A percentile compares a stretch with the other conserved stretches of the same genome.
phyloP scores from a whole-genome alignment of 257 asterid species.

The Nicotiana sylvestris region DNA sequence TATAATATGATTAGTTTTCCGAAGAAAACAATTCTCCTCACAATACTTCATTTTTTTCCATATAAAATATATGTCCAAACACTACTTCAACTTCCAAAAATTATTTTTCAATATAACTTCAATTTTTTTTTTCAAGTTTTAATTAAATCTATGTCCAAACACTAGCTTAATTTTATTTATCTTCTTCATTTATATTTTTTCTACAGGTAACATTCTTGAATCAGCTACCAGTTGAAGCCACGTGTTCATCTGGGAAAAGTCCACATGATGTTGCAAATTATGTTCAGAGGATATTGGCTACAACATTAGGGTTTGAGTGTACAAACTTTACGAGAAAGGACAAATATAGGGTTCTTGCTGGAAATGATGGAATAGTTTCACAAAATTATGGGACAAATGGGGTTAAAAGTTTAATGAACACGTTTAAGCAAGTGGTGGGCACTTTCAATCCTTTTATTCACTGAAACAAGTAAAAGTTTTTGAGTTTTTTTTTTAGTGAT shows the following conservation, averaged over 20 bases:
- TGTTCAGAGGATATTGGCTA: constrained; percentile 77
- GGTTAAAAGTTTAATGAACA: constrained; percentile 12
- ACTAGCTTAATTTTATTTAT: not conserved
- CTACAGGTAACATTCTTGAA: constrained; percentile 48
- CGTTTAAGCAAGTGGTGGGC: constrained; percentile 43
- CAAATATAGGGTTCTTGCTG: constrained; percentile 86
- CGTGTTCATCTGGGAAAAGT: constrained; percentile 75
- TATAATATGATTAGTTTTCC: no score
- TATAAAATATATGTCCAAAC: no score
- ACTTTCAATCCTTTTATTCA: constrained; percentile 37
- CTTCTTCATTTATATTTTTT: not conserved
- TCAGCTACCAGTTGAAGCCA: constrained; percentile 78
- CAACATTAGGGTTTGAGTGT: constrained; percentile 90
- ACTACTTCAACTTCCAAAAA: no score
- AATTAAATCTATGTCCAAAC: no score
- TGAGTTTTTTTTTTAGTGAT: not conserved
- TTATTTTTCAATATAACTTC: no score
- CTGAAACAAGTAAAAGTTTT: not conserved
- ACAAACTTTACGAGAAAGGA: constrained; percentile 80
- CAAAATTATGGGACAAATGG: constrained; percentile 19
- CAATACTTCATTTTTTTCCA: no score
- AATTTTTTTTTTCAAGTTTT: no score
- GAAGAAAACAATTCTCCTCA: no score
- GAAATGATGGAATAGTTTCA: constrained; percentile 70
- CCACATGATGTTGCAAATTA: constrained; percentile 89